phyloP scores from a whole-genome alignment of 345 rosid genomes.

The Microcos paniculata region DNA sequence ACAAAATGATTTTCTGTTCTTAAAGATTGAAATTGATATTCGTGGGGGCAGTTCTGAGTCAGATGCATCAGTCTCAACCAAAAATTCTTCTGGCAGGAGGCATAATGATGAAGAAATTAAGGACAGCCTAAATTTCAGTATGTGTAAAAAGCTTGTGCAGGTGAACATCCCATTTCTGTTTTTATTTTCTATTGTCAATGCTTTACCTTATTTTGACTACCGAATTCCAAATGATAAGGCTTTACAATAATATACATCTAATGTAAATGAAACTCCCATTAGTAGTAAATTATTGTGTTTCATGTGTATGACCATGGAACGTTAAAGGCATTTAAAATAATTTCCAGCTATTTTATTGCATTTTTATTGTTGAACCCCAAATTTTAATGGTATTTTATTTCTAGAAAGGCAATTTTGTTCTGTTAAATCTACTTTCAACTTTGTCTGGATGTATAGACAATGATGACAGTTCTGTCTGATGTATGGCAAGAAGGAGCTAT shows the following conservation, averaged over 20 bases:
- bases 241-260: background rate
- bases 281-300: background rate
- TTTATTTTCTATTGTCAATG: background rate
- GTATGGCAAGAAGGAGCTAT: background rate
- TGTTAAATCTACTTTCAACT: background rate
- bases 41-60: slow-evolving; percentile 38
- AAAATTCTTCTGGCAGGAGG: slow-evolving; percentile 34
- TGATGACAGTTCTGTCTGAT: background rate
- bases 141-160: slow-evolving; percentile 94
- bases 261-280: background rate
- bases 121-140: slow-evolving; percentile 71
- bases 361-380: background rate
- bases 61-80: slow-evolving; percentile 37
- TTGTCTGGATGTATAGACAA: background rate
- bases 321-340: background rate
- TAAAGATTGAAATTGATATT: slow-evolving; percentile 77
- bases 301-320: background rate
- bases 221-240: background rate
- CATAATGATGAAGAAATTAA: slow-evolving; percentile 48
- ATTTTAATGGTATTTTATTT: background rate
- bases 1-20: slow-evolving; percentile 44
- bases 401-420: background rate
- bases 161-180: slow-evolving; percentile 36
- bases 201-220: background rate
- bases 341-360: background rate